A percentile compares a stretch with the other conserved stretches of the same genome.
phyloP scores from a whole-genome alignment of 1,139 yeast genomes.

The Petasospora fabianii region DNA sequence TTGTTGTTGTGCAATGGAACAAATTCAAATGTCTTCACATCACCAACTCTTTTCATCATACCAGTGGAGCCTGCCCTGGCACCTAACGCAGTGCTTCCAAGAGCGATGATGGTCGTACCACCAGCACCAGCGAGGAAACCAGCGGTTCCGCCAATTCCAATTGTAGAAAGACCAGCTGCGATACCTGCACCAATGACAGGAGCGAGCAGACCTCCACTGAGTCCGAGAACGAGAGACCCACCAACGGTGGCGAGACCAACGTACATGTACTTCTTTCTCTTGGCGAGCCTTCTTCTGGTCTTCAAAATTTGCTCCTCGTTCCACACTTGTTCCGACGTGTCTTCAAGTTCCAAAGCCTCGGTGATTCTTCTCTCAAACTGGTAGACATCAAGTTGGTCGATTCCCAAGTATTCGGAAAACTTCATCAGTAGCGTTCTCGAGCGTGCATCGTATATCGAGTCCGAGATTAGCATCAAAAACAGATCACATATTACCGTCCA shows the following conservation, averaged over 20 bases:
- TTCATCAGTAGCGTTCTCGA: conserved; percentile 70
- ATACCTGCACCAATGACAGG: conserved; percentile 98
- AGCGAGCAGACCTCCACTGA: conserved; percentile 92
- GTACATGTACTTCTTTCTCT: conserved; percentile 69
- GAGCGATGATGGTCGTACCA: conserved; percentile 91
- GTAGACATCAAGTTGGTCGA: conserved; percentile 60
- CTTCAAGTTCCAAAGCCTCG: conserved; percentile 85
- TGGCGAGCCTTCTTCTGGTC: conserved; percentile 60
- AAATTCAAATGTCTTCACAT: conserved; percentile 90
- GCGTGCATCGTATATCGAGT: conserved; percentile 85
- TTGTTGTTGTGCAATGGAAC: conserved; percentile 89
- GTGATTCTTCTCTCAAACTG: conserved; percentile 92
- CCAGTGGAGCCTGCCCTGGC: conserved; percentile 85
- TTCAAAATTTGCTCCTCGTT: conserved; percentile 71
- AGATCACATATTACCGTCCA: conserved; percentile 95
- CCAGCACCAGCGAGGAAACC: conserved; percentile 96
- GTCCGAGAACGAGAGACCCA: conserved; percentile 89
- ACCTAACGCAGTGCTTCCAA: conserved; percentile 89
- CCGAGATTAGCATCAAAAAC: conserved; percentile 73
- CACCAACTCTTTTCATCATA: conserved; percentile 83
- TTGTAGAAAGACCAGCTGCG: conserved; percentile 94
- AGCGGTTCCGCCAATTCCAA: conserved; percentile 89
- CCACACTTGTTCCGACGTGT: conserved; percentile 67
- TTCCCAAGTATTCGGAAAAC: conserved; percentile 61
- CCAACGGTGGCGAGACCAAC: conserved; percentile 97